Evolutionary conservation across 2,329 filamentous ascomycete species (phyloP), one percentile per base, ranked within the genome.

Genomic region (Calonectria pauciramosa): DNA sequence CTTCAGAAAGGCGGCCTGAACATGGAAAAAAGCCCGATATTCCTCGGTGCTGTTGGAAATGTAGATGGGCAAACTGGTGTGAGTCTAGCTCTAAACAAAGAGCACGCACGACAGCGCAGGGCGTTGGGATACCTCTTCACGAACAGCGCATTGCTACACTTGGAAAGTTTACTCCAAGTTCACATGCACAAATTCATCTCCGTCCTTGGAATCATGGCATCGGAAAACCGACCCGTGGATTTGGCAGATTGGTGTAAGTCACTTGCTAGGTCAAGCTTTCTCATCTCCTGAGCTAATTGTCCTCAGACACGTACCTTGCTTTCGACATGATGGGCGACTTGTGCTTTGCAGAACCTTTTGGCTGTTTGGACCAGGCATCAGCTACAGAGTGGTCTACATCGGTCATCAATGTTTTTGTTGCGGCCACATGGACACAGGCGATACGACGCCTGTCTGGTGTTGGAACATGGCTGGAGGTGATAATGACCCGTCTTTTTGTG

Each of bases 371-470:
- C 38, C 56, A 60, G n/a, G 56, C 56, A 41, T 60, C 56, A 11
- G 56, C 56, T 28, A 60, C 56, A 14, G 56, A 60, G 34, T 60
- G 56, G 56, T 60, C 56, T 28, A 60, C 56, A 11, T 60, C 56
- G 10, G 56, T 63, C 56, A 63, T 63, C 23, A 63, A 63, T 41
- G 56, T 63, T 6, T 63, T 63, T 8, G 34, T 63, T 18, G 56
- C 56, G 18, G 56, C 56, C 6, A 63, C 56, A 8, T 63, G 56
- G 56, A 63, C 56, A 18, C 34, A 63, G 8, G 56, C 56, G 14
- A 63, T 63, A 13, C 56, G 56, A 2, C 34, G 56, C 1, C 23
- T 63, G 28, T 63, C 56, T 3, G 56, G 56, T 4, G 56, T 63
- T 13, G 56, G 56, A n/a, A 63, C 56, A 23, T 63, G 56, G 56